phyloP scores from a whole-genome alignment of 2,329 filamentous ascomycete species.

The Diaporthe destruens region DNA sequence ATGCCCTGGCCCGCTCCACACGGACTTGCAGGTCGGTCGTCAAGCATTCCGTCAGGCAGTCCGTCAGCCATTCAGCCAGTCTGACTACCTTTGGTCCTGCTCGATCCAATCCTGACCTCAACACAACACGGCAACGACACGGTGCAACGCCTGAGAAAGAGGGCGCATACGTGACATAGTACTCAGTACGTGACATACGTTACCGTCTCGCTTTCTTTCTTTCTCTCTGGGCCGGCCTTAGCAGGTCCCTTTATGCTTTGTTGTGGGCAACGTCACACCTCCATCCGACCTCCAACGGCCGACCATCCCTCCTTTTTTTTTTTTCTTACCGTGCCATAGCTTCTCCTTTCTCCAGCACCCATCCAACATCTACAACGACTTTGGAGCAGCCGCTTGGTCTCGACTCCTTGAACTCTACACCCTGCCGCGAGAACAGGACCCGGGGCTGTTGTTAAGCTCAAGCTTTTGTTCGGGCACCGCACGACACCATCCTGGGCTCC shows the following conservation, averaged over 20 bases:
- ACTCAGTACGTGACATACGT: not conserved
- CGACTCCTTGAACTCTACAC: conserved; percentile 25
- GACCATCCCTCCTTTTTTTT: not conserved
- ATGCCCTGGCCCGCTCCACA: conserved; percentile 22
- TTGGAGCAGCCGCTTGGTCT: conserved; percentile 27
- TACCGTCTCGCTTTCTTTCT: conserved; percentile 5
- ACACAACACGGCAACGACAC: conserved; percentile 2
- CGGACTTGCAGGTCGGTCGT: conserved; percentile 6
- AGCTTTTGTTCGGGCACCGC: conserved; percentile 9
- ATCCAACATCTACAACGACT: conserved; percentile 28
- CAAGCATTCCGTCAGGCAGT: not conserved
- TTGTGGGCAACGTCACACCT: conserved; percentile 1
- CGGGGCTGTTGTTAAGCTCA: conserved; percentile 5
- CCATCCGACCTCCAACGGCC: conserved; percentile 13
- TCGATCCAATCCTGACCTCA: not conserved
- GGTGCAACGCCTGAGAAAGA: conserved; percentile 18
- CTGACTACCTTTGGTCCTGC: not conserved
- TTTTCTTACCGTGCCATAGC: not conserved
- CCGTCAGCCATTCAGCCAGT: too few relatives aligned
- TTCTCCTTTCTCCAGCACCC: conserved; percentile 1
- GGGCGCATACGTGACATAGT: not conserved
- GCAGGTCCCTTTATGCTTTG: conserved; percentile 9
- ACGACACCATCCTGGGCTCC: conserved; percentile 2
- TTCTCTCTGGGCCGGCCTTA: not conserved
- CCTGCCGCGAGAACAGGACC: not conserved